Evolutionary conservation across 73 alveolate species (phyloP).

Genomic region (Stentor roeselii): DNA sequence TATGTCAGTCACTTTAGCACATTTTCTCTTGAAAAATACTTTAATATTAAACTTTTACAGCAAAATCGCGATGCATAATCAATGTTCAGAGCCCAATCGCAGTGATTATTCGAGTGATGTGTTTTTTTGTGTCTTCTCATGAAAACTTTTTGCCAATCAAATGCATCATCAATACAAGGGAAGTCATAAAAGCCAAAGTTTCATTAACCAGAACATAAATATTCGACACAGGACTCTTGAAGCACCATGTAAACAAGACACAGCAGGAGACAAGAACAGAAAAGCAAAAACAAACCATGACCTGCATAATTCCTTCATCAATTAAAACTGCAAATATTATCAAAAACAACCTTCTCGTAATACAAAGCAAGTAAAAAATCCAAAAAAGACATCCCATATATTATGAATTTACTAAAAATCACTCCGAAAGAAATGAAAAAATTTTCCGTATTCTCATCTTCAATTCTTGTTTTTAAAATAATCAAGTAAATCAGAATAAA

Average conservation of each 20-base stretch:
- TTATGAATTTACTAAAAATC: not conserved
- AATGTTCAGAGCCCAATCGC: not conserved
- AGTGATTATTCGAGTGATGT: no score
- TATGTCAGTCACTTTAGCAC: no score
- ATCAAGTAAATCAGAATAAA: no score
- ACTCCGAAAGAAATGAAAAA: not conserved
- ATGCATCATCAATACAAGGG: not conserved
- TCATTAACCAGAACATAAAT: not conserved
- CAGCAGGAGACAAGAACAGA: not conserved
- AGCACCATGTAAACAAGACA: not conserved
- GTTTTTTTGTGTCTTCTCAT: not conserved
- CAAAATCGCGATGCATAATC: no score
- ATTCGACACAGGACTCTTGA: no score
- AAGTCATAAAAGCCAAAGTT: not conserved
- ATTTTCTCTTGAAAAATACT: no score
- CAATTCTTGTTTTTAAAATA: not conserved
- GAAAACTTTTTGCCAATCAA: not conserved
- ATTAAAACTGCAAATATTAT: no score
- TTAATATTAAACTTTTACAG: no score
- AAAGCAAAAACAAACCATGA: no score
- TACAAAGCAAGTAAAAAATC: not conserved
- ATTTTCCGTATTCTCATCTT: not conserved
- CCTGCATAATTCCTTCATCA: not conserved
- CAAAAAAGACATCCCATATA: not conserved
- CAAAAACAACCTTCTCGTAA: not conserved